Evolutionary conservation across 2,329 filamentous ascomycete species (phyloP).

Genomic region (Microcera coccophila): DNA sequence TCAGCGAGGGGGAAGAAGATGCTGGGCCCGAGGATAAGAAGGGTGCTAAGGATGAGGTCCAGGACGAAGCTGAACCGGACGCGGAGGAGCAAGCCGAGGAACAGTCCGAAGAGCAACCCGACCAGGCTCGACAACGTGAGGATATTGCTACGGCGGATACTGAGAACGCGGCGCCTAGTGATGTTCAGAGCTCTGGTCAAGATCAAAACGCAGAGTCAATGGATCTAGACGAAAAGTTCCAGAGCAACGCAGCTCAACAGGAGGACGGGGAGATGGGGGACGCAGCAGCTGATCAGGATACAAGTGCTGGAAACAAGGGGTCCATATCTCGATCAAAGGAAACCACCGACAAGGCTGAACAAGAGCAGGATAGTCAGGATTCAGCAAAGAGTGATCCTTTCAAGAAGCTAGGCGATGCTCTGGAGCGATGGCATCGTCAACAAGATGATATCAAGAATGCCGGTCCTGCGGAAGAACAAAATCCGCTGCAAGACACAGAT

Average conservation of each 20-base stretch:
- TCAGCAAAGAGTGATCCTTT: slow-evolving; percentile 64
- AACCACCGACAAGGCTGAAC: slow-evolving; percentile 44
- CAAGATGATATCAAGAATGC: slow-evolving; percentile 73
- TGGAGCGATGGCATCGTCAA: slow-evolving; percentile 89
- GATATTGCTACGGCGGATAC: slow-evolving; percentile 52
- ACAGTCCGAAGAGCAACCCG: slow-evolving; percentile 50
- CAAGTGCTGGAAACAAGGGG: slow-evolving; percentile 61
- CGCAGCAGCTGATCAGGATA: slow-evolving; percentile 59
- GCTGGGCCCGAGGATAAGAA: slow-evolving; percentile 48
- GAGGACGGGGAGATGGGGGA: slow-evolving; percentile 66
- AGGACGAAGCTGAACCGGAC: slow-evolving; percentile 42
- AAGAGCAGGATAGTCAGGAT: slow-evolving; percentile 43
- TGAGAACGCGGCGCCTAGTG: slow-evolving; percentile 61
- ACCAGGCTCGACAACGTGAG: slow-evolving; percentile 33
- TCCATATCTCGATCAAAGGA: slow-evolving; percentile 47
- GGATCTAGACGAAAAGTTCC: slow-evolving; percentile 59
- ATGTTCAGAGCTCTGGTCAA: slow-evolving; percentile 60
- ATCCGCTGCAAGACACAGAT: slow-evolving; percentile 49
- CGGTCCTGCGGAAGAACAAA: slow-evolving; percentile 38
- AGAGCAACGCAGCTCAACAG: slow-evolving; percentile 58
- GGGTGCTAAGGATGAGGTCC: slow-evolving; percentile 41
- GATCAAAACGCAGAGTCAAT: slow-evolving; percentile 62
- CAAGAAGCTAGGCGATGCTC: slow-evolving; percentile 87
- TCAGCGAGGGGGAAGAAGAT: slow-evolving; percentile 53
- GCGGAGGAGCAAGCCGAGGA: slow-evolving; percentile 53